A percentile compares a stretch with the other conserved stretches of the same genome.
Conservation (phyloP, 2,329 filamentous ascomycete genomes). For the Penicillium griseofulvum region DNA sequence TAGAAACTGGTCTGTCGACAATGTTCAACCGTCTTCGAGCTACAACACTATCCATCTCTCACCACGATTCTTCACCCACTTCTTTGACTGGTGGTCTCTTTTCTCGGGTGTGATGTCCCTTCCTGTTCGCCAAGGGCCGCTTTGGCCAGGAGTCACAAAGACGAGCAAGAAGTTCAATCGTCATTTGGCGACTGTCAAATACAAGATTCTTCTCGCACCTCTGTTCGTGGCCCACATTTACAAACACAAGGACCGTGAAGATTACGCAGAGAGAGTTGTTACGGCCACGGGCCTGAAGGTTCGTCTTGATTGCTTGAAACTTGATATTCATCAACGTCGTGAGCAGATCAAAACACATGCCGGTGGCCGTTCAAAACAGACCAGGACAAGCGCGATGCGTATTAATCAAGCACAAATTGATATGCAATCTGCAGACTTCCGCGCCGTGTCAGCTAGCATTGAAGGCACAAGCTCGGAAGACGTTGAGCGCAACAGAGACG, state of each 20-base stretch:
- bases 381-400: slow-evolving; percentile 86
- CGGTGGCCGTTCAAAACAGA: slow-evolving; percentile 71
- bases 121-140: slow-evolving; percentile 83
- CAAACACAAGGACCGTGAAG: slow-evolving; percentile 94
- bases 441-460: slow-evolving; percentile 89
- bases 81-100: slow-evolving; percentile 96
- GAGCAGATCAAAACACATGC: slow-evolving; percentile 86
- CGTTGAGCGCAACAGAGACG: slow-evolving; percentile 60
- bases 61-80: slow-evolving; percentile 95
- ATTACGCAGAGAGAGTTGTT: slow-evolving; percentile 72
- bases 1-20: slow-evolving; percentile 78
- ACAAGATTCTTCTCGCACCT: slow-evolving; percentile 86
- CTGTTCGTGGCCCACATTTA: slow-evolving; percentile 96
- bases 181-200: slow-evolving; percentile 97
- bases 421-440: slow-evolving; percentile 84
- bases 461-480: slow-evolving; percentile 75
- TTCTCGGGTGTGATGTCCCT: slow-evolving; percentile 94
- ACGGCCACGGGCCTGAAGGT: slow-evolving; percentile 96
- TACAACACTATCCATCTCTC: slow-evolving; percentile 97
- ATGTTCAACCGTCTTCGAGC: slow-evolving; percentile 73
- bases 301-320: slow-evolving; percentile 92
- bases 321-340: slow-evolving; percentile 89
- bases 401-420: slow-evolving; percentile 94
- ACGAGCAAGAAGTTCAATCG: slow-evolving; percentile 98
- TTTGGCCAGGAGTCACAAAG: slow-evolving; percentile 92